Conservation (phyloP, 2,329 filamentous ascomycete genomes). For the Verruconis gallopava region DNA sequence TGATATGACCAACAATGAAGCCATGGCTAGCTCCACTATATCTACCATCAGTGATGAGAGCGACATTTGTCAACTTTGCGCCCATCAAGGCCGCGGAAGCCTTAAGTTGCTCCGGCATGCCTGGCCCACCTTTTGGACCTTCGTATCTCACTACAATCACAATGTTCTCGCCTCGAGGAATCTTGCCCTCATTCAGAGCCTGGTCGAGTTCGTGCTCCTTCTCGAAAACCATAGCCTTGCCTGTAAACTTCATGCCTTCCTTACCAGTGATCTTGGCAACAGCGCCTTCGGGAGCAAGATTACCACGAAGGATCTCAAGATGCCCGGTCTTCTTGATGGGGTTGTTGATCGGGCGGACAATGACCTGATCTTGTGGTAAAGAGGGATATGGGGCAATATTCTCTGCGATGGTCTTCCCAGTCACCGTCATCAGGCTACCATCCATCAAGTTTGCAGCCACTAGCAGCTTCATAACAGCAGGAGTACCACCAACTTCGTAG, state of each 20-base stretch:
- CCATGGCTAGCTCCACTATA: slow-evolving; percentile 83
- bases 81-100: slow-evolving; percentile 87
- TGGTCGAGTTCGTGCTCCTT: slow-evolving; percentile 69
- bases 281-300: slow-evolving; percentile 75
- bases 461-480: slow-evolving; percentile 73
- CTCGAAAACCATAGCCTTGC: slow-evolving; percentile 71
- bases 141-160: slow-evolving; percentile 89
- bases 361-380: slow-evolving; percentile 63
- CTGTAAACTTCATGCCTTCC: slow-evolving; percentile 72
- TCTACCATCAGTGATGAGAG: slow-evolving; percentile 81
- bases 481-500: slow-evolving; percentile 73
- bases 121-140: slow-evolving; percentile 82
- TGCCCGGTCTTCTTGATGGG: slow-evolving; percentile 82
- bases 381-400: slow-evolving; percentile 68
- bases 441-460: slow-evolving; percentile 65
- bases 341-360: slow-evolving; percentile 69
- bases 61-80: slow-evolving; percentile 73
- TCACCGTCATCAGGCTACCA: slow-evolving; percentile 67
- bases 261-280: slow-evolving; percentile 97
- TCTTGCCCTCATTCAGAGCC: slow-evolving; percentile 58
- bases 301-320: slow-evolving; percentile 76
- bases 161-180: slow-evolving; percentile 64
- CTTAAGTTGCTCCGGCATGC: slow-evolving; percentile 91
- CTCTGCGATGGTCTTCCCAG: slow-evolving; percentile 69
- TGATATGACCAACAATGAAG: slow-evolving; percentile 88